Percentiles rank a stretch among this genome's conserved stretches.
Conservation (phyloP, 805 yeast species). For the Teunomyces kruisii region DNA sequence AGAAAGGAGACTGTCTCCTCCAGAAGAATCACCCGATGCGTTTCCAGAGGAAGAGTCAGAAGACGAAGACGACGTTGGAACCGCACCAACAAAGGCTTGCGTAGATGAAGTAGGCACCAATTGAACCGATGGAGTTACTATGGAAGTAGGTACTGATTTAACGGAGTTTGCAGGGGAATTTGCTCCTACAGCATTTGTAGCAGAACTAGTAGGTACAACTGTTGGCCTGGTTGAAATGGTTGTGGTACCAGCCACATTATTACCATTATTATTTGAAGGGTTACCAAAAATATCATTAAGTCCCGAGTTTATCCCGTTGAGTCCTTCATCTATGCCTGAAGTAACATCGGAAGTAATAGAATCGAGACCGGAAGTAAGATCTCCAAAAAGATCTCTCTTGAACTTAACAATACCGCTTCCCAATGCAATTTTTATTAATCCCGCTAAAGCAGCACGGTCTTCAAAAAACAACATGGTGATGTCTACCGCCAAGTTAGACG, state of each 20-base stretch:
- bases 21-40: neutral
- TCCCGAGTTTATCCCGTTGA: neutral
- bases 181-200: no score
- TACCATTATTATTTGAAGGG: neutral
- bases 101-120: neutral
- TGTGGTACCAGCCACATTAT: neutral
- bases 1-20: neutral
- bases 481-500: constrained; percentile 20
- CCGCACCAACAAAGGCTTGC: neutral
- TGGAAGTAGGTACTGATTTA: no score
- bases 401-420: constrained; percentile 6
- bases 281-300: neutral
- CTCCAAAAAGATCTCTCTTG: constrained; percentile 7
- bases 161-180: no score
- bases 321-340: neutral
- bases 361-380: constrained; percentile 4
- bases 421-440: constrained; percentile 14
- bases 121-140: neutral
- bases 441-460: constrained; percentile 18
- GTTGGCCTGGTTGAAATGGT: neutral
- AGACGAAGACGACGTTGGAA: neutral
- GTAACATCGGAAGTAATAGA: no score
- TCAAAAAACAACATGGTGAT: constrained; percentile 17
- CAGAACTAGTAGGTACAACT: neutral
- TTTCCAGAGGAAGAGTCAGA: neutral